These are phyloP conservation scores for Aspergillus candidus DNA, from an alignment of 2,329 filamentous ascomycete genomes.

Conservation along the genomic window DNA sequence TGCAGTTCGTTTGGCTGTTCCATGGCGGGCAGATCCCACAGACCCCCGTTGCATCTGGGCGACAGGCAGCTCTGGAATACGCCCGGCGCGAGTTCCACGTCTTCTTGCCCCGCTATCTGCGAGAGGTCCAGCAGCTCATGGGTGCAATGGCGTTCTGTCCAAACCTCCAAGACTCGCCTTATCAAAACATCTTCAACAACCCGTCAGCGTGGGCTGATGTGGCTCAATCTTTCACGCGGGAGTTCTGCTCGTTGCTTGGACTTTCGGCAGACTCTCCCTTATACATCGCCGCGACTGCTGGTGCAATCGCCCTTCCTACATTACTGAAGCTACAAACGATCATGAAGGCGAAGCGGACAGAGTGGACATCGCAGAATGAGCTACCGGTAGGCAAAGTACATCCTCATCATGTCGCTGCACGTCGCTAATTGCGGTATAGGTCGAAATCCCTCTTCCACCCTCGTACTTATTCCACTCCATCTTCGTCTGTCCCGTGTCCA, in stretches of 20 bases:
- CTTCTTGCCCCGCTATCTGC: slow-evolving; percentile 68
- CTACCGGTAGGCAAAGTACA: slow-evolving; percentile 61
- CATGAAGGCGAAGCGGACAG: slow-evolving; percentile 81
- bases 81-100: slow-evolving; percentile 65
- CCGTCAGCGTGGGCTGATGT: slow-evolving; percentile 74
- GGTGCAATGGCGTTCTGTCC: slow-evolving; percentile 72
- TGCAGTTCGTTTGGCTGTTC: slow-evolving; percentile 88
- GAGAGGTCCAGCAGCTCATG: slow-evolving; percentile 74
- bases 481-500: slow-evolving; percentile 95
- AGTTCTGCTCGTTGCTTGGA: slow-evolving; percentile 88
- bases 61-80: slow-evolving; percentile 62
- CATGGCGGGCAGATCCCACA: slow-evolving; percentile 57
- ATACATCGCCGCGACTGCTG: slow-evolving; percentile 87
- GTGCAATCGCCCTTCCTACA: slow-evolving; percentile 82
- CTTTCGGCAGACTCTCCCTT: slow-evolving; percentile 87
- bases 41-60: slow-evolving; percentile 26
- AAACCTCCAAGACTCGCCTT: slow-evolving; percentile 72
- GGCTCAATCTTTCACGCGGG: slow-evolving; percentile 77
- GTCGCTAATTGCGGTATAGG: slow-evolving; percentile 31
- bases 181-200: slow-evolving; percentile 70
- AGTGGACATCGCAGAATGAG: slow-evolving; percentile 91
- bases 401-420: slow-evolving; percentile 17
- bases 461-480: slow-evolving; percentile 81
- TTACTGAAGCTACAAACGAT: slow-evolving; percentile 82
- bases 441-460: slow-evolving; percentile 60